Percentiles rank a stretch among this genome's conserved stretches.
Evolutionary conservation across 2,329 filamentous ascomycete genomes (phyloP).

Genomic region (Chrysoporthe cubensis): DNA sequence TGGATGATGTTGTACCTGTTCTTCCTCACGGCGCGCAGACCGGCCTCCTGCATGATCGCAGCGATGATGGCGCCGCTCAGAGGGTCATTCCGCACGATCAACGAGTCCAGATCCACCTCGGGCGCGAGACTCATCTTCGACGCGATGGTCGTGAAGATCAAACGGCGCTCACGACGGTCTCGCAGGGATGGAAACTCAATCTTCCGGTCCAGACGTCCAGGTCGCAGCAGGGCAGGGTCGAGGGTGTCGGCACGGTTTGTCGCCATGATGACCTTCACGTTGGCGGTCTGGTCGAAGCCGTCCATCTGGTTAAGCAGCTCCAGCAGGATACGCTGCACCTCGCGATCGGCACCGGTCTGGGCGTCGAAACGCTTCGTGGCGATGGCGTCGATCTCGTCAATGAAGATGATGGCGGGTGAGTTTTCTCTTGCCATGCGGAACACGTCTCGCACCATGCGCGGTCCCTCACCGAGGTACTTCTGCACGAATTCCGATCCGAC

Average conservation of each 20-base stretch:
- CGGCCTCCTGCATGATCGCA: constrained; percentile 99
- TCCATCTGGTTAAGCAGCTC: constrained; percentile 99
- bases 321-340: constrained; percentile 97
- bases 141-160: constrained; percentile 98
- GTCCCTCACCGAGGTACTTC: constrained; percentile 97
- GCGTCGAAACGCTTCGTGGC: constrained; percentile 99
- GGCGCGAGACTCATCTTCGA: constrained; percentile 96
- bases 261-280: constrained; percentile 99
- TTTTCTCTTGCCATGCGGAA: constrained; percentile 99
- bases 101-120: constrained; percentile 92
- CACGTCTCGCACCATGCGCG: constrained; percentile 97
- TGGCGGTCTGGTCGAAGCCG: constrained; percentile 97
- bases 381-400: constrained; percentile 98
- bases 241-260: constrained; percentile 98
- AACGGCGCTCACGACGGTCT: constrained; percentile 88
- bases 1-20: constrained; percentile 99
- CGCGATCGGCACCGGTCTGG: constrained; percentile 95
- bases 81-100: constrained; percentile 96
- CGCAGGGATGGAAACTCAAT: constrained; percentile 97
- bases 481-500: constrained; percentile 98
- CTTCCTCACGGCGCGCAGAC: constrained; percentile 90
- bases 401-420: constrained; percentile 98
- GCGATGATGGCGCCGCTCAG: constrained; percentile 94
- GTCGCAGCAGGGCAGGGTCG: constrained; percentile 90
- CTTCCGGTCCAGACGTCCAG: constrained; percentile 94